Evolutionary conservation across 495 filamentous ascomycete genomes (phyloP).

Genomic region (Aspergillus kassunensis): DNA sequence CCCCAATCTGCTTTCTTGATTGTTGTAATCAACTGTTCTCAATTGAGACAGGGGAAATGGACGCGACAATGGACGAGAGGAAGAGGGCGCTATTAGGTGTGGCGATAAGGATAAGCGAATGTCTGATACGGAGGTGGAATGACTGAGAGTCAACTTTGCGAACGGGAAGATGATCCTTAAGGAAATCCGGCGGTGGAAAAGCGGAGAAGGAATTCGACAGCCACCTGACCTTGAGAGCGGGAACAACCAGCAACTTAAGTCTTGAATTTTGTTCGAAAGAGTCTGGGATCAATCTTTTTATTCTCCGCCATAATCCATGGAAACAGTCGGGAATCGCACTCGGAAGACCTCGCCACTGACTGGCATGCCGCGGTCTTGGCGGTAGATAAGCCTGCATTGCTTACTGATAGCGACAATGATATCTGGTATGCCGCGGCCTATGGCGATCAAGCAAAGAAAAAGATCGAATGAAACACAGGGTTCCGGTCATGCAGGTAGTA

Average conservation of each 20-base stretch:
- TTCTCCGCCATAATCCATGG: constrained; percentile 1
- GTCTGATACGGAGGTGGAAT: too few relatives aligned
- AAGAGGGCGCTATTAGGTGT: neutral
- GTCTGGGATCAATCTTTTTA: constrained; percentile 4
- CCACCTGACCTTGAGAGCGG: neutral
- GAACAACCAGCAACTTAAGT: constrained; percentile 1
- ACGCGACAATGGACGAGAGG: neutral
- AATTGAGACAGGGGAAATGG: too few relatives aligned
- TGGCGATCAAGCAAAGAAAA: neutral
- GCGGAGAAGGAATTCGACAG: neutral
- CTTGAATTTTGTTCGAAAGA: constrained; percentile 1
- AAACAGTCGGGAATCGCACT: neutral
- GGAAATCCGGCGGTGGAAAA: neutral
- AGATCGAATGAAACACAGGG: neutral
- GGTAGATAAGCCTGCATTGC: neutral
- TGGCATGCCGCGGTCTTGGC: constrained; percentile 6
- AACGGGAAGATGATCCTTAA: neutral
- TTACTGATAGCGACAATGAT: neutral
- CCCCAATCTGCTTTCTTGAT: too few relatives aligned
- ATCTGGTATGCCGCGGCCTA: neutral
- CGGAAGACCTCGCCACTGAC: neutral
- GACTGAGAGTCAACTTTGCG: too few relatives aligned
- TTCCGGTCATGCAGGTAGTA: neutral
- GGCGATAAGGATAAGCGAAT: too few relatives aligned
- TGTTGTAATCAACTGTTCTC: too few relatives aligned